phyloP scores from a whole-genome alignment of 2,329 filamentous ascomycete genomes.

The Gaeumannomyces tritici region DNA sequence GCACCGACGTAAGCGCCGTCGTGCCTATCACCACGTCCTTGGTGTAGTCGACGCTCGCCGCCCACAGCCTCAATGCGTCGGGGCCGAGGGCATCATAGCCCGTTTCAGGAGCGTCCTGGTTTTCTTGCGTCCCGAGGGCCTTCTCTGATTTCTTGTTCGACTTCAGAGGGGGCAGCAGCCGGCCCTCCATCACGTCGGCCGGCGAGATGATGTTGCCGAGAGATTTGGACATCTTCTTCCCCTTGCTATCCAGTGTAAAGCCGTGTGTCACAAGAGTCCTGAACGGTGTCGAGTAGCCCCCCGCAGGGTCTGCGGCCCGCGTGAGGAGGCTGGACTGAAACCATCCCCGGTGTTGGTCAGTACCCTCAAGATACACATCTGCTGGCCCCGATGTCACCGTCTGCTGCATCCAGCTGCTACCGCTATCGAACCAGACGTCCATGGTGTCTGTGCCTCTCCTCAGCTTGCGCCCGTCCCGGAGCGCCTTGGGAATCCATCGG shows the following conservation, averaged over 20 bases:
- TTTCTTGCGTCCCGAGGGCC: conserved; percentile 11
- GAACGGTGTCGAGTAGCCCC: conserved; percentile 52
- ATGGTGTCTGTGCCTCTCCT: conserved; percentile 84
- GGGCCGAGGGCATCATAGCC: conserved; percentile 65
- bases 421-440: conserved; percentile 99
- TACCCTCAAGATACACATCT: conserved; percentile 88
- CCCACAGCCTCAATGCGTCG: conserved; percentile 85
- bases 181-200: conserved; percentile 74
- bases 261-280: conserved; percentile 89
- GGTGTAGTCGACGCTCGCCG: conserved; percentile 84
- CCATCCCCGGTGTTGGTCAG: conserved; percentile 95
- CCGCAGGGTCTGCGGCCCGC: conserved; percentile 54
- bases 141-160: conserved; percentile 36
- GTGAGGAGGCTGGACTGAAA: conserved; percentile 95
- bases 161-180: conserved; percentile 62
- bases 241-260: conserved; percentile 79
- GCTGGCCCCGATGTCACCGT: conserved; percentile 39
- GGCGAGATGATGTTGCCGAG: conserved; percentile 81
- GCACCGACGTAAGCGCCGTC: conserved; percentile 65
- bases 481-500: conserved; percentile 62
- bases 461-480: conserved; percentile 49
- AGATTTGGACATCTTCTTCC: conserved; percentile 99
- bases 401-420: conserved; percentile 72
- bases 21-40: conserved; percentile 76
- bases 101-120: not conserved